Conservation (phyloP, 2,329 filamentous ascomycete species). For the Falciphora oryzae region DNA sequence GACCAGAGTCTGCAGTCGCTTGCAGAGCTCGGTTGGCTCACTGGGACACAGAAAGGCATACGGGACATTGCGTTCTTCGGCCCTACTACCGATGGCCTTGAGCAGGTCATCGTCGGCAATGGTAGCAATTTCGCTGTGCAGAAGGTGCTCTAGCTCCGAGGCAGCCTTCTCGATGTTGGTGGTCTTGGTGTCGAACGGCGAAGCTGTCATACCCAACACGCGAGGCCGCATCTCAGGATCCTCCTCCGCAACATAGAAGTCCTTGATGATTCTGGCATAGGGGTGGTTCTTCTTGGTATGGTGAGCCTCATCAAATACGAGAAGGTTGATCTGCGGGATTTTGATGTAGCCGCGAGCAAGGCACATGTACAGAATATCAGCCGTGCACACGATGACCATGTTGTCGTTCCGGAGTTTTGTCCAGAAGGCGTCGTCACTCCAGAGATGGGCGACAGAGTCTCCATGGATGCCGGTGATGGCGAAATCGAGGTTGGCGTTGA, state of each 20-base stretch:
- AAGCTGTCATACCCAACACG: constrained; percentile 95
- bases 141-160: constrained; percentile 64
- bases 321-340: constrained; percentile 79
- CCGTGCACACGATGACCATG: constrained; percentile 88
- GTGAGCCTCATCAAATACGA: constrained; percentile 95
- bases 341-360: constrained; percentile 72
- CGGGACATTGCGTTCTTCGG: constrained; percentile 1
- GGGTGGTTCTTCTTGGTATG: constrained; percentile 92
- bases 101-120: constrained; percentile 36
- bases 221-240: constrained; percentile 53
- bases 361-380: constrained; percentile 75
- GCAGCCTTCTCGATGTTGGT: constrained; percentile 65
- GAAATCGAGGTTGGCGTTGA: constrained; percentile 75
- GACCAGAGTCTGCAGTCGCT: constrained; percentile 42
- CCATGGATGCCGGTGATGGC: constrained; percentile 71
- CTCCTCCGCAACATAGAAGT: constrained; percentile 61
- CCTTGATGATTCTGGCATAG: constrained; percentile 84
- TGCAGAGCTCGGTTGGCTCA: constrained; percentile 61
- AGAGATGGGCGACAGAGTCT: constrained; percentile 45
- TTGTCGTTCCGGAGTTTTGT: constrained; percentile 50
- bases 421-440: constrained; percentile 40
- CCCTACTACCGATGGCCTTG: constrained; percentile 1
- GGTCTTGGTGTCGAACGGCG: constrained; percentile 77
- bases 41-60: constrained; percentile 32
- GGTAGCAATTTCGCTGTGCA: constrained; percentile 81